A percentile compares a stretch with the other conserved stretches of the same genome.
Conservation (phyloP, 2,329 filamentous ascomycete genomes). For the Bipolaris victoriae region DNA sequence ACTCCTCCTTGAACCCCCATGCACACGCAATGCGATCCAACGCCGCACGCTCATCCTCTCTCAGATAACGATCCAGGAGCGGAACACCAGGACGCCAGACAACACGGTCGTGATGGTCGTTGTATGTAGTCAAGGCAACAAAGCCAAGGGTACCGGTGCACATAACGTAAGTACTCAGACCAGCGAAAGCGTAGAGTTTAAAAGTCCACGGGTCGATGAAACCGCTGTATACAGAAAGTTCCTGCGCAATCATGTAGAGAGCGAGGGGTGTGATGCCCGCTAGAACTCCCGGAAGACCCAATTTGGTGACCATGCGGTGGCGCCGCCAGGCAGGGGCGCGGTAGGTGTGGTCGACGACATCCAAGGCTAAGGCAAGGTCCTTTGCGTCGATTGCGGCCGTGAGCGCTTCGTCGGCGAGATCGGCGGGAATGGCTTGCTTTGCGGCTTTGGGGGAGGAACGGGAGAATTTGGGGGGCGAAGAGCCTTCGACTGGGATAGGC, state of each 20-base stretch:
- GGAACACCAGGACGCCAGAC: constrained; percentile 87
- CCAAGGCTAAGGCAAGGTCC: constrained; percentile 78
- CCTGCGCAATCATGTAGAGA: constrained; percentile 72
- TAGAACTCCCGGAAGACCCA: constrained; percentile 64
- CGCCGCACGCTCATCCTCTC: constrained; percentile 87
- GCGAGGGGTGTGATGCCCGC: constrained; percentile 67
- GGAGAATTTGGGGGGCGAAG: constrained; percentile 52
- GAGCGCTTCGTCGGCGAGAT: constrained; percentile 74
- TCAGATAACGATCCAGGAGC: constrained; percentile 79
- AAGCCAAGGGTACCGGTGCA: constrained; percentile 83
- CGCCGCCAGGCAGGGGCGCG: constrained; percentile 69
- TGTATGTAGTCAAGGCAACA: constrained; percentile 82
- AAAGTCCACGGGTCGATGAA: constrained; percentile 79
- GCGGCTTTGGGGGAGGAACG: constrained; percentile 70
- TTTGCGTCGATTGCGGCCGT: constrained; percentile 79
- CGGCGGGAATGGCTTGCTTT: constrained; percentile 73
- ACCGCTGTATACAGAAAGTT: constrained; percentile 69
- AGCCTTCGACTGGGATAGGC: constrained; percentile 68
- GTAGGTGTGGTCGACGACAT: constrained; percentile 74
- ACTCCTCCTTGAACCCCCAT: constrained; percentile 87
- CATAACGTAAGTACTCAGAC: constrained; percentile 80
- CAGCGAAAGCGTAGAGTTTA: constrained; percentile 78
- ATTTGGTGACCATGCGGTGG: constrained; percentile 70
- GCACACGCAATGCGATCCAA: constrained; percentile 84
- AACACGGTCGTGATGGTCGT: constrained; percentile 94